Percentiles rank a stretch among this genome's conserved stretches.
These are phyloP conservation scores for Penicillium subrubescens DNA, from an alignment of 495 filamentous ascomycete genomes.

Conservation along the genomic window DNA sequence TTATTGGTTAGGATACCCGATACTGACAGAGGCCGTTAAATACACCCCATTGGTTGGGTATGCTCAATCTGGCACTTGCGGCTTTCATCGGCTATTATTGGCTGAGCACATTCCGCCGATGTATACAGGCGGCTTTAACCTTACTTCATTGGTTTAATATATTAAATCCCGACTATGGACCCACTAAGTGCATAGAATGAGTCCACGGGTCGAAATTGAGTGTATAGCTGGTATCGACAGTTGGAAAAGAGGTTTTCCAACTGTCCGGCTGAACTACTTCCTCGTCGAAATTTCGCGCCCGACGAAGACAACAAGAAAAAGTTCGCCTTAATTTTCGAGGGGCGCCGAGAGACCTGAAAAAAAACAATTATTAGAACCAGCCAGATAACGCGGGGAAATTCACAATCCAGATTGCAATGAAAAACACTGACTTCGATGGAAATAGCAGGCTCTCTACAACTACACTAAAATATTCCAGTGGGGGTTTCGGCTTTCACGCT, in stretches of 20 bases:
- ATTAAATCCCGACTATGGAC: background rate
- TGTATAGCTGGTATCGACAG: no score
- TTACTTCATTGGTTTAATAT: background rate
- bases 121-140: background rate
- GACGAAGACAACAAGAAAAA: background rate
- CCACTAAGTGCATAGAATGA: background rate
- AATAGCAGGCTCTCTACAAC: background rate
- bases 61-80: background rate
- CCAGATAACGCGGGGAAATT: background rate
- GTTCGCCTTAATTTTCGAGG: background rate
- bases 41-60: background rate
- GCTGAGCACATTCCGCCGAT: background rate
- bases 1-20: background rate
- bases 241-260: no score
- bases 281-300: background rate
- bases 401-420: background rate
- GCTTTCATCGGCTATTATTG: background rate
- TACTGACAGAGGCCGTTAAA: background rate
- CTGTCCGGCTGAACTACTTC: no score
- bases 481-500: background rate
- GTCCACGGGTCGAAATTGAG: background rate
- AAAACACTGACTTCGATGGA: background rate
- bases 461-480: background rate
- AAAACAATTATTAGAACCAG: background rate
- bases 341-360: background rate